Conservation (phyloP, 305 asterid species). For the Fraxinus baroniana region DNA sequence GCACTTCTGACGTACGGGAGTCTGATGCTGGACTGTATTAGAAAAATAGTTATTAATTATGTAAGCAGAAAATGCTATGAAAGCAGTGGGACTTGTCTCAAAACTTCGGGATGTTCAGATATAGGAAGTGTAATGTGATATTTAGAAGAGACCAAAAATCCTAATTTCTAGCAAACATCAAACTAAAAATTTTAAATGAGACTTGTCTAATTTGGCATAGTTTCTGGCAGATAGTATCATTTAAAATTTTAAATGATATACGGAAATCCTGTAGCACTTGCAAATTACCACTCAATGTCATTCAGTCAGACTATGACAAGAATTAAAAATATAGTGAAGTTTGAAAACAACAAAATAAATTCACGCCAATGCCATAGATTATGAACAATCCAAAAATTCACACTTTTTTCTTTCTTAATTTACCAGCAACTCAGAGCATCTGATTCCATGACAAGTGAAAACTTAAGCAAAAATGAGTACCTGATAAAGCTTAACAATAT, state of each 20-base stretch:
- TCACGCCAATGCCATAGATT: conserved; percentile 14
- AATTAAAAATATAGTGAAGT: not conserved
- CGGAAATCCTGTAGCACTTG: not conserved
- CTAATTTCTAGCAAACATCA: not conserved
- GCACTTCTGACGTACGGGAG: conserved; percentile 78
- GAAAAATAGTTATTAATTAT: conserved; percentile 19
- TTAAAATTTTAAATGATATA: not conserved
- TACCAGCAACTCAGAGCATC: not conserved
- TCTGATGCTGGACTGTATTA: conserved; percentile 82
- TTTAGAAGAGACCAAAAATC: conserved; percentile 14
- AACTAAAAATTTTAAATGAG: not conserved
- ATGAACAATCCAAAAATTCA: not conserved
- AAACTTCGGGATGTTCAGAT: conserved; percentile 3
- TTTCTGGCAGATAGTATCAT: not conserved
- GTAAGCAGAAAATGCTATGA: conserved; percentile 11
- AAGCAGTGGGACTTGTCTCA: not conserved
- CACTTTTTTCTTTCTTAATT: not conserved
- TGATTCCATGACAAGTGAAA: conserved; percentile 5
- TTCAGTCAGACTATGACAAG: not conserved
- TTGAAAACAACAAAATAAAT: not conserved
- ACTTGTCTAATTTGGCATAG: not conserved
- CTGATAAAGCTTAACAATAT: conserved; percentile 97
- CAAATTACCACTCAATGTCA: not conserved
- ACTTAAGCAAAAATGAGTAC: conserved; percentile 35
- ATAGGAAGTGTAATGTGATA: conserved; percentile 3